Conservation (phyloP, 306 rosid genomes). For the Dalbergia oliveri region DNA sequence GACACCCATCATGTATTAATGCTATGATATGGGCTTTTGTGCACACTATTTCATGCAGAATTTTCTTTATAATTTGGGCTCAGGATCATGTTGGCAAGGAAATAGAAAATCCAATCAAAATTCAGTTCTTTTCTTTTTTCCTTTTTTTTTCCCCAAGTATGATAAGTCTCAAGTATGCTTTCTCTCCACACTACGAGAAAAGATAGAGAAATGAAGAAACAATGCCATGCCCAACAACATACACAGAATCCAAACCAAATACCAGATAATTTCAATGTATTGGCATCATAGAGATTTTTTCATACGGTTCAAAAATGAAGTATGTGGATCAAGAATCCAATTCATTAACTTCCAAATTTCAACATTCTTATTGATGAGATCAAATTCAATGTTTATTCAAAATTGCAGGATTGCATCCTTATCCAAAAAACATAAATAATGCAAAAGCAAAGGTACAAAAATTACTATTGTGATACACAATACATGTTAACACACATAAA, state of each 20-base stretch:
- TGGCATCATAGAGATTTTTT: neutral
- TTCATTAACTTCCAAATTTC: neutral
- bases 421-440: neutral
- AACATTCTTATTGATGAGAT: neutral
- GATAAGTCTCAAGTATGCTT: neutral
- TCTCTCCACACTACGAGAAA: neutral
- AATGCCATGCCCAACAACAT: neutral
- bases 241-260: conserved; percentile 1
- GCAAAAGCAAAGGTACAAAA: neutral
- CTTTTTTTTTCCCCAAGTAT: neutral
- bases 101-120: conserved; percentile 31
- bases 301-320: neutral
- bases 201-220: neutral
- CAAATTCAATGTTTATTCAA: conserved; percentile 3
- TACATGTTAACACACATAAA: neutral
- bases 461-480: neutral
- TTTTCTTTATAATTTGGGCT: conserved; percentile 3
- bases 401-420: neutral
- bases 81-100: conserved; percentile 36
- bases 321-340: neutral
- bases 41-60: neutral
- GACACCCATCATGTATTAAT: conserved; percentile 6
- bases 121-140: neutral
- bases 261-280: neutral
- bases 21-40: neutral